Evolutionary conservation across 2,329 filamentous ascomycete species (phyloP), one percentile per base, ranked within the genome.

Genomic region (Alternaria hordeiaustralica): DNA sequence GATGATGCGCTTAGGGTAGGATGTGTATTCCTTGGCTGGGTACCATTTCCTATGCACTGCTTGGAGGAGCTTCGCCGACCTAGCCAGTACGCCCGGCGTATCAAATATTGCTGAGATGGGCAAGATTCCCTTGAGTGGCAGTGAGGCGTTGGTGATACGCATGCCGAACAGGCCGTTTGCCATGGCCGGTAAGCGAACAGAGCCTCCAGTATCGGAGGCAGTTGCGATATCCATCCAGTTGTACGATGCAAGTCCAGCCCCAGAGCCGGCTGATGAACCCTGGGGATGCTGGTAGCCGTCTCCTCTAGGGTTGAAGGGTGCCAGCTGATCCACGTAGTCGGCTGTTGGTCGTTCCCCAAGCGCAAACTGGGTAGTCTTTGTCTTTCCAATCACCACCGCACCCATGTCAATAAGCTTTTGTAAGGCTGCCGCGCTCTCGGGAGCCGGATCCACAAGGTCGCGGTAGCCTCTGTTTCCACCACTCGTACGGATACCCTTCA

Each of bases 331-430:
- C 10, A 76, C 65, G 60, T 68, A 75, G 57, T 76, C 73, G 10
- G 62, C 67, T 7, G 67, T 71, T n/a, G 70, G 65, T 7, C 62
- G 58, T n/a, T 77, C 73, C 10, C 68, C 69, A 12, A 65, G 72
- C 12, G 81, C 82, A 55, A 87, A 82, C 63, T 84, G 83, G 0
- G 81, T 79, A 3, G 81, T 82, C 63, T 84, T 85, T 11, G 82
- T 84, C 75, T 86, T 87, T 2, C 86, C 85, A 1, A 87, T 78
- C 8, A 87, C 73, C 6, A 86, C 74, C 11, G 60, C 62, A 10
- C 69, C 71, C 21, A 60, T 44, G 33, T 63, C 60, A 4, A 72
- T 55, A 11, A 73, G 50, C 12, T 56, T 64, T 36, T 71, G 69
- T 5, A 74, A 25, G 9, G 63, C 30, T 21, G 50, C 26, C 7